Evolutionary conservation across 2,329 filamentous ascomycete genomes (phyloP), one percentile per base, ranked within the genome.

Genomic region (Cytospora mali): DNA sequence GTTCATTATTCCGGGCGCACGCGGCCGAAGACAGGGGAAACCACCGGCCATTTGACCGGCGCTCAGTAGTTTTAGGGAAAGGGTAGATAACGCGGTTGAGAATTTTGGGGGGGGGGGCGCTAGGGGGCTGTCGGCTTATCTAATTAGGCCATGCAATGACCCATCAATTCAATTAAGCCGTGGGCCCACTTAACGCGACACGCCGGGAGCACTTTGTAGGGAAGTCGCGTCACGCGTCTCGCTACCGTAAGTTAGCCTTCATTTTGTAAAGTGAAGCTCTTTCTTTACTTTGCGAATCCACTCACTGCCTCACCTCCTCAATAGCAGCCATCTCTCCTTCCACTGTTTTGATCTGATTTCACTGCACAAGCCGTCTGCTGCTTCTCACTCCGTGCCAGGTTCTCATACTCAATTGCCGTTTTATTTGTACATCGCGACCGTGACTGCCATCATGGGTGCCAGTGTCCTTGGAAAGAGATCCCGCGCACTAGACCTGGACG

Each of bases 381-480:
- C 58, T 33, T 61, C 51, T 9, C 28, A 31, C n/a, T 55, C 10
- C 31, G 27, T 50, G n/a, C 16, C n/a, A n/a, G n/a, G 42, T 25
- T 28, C 3, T 21, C 33, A n/a, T n/a, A 28, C 49, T 23, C n/a
- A 50, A 42, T 58, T 59, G 35, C 51, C 27, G n/a, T 13, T 42
- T 16, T 23, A 13, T 52, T 53, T 49, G 56, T 39, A 54, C 31
- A 13, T 9, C n/a, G 49, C 54, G 42, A 42, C 48, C 57, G 49
- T 55, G 61, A 61, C 66, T 62, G 57, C 67, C 58, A 61, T 50
- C 33, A 73, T 73, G 71, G 67, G 67, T 23, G 62, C 66, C 14
- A 68, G 68, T 33, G 67, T 68, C 21, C 63, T 74, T 14, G 72
- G 72, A 65, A 74, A 74, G 71, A 73, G 72, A 64, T 73, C 71